A percentile compares a stretch with the other conserved stretches of the same genome.
phyloP scores from a whole-genome alignment of 192 early-diverging fungal genomes.

The Helicostylum pulchrum region DNA sequence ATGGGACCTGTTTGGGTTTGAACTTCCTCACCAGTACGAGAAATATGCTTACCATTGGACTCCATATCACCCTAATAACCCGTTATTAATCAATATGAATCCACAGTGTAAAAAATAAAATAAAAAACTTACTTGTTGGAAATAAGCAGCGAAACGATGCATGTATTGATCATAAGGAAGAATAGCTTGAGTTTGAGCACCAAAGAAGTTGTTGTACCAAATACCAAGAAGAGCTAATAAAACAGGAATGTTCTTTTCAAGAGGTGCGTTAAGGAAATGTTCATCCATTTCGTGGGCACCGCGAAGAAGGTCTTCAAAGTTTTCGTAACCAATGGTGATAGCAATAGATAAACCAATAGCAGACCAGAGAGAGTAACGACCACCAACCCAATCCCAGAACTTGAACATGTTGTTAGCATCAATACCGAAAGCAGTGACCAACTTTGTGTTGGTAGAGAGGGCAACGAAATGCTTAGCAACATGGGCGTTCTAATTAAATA shows the following conservation, averaged over 20 bases:
- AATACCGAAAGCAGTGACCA: slow-evolving; percentile 90
- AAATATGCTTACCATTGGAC: slow-evolving; percentile 95
- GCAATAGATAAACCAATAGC: slow-evolving; percentile 97
- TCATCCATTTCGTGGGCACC: slow-evolving; percentile 97
- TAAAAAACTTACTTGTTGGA: slow-evolving; percentile 73
- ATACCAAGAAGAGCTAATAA: slow-evolving; percentile 86
- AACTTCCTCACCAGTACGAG: slow-evolving; percentile 76
- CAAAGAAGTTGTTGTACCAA: slow-evolving; percentile 99
- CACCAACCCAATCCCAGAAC: slow-evolving; percentile 99
- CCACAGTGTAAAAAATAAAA: background rate
- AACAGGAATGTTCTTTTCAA: slow-evolving; percentile 93
- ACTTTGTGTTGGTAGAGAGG: slow-evolving; percentile 90
- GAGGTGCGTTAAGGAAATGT: slow-evolving; percentile 87
- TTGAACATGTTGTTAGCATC: slow-evolving; percentile 97
- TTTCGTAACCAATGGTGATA: slow-evolving; percentile 91
- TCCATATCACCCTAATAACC: slow-evolving; percentile 91
- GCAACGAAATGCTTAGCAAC: slow-evolving; percentile 99
- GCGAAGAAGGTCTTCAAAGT: slow-evolving; percentile 85
- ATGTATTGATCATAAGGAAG: slow-evolving; percentile 99
- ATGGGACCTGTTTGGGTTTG: slow-evolving; percentile 91
- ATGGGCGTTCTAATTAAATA: slow-evolving; percentile 53
- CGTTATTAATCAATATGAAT: background rate
- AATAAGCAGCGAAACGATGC: slow-evolving; percentile 96
- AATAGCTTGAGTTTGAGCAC: slow-evolving; percentile 89
- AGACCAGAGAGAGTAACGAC: slow-evolving; percentile 98